Conservation (phyloP, 2,329 filamentous ascomycete species). For the Alternaria sp. region DNA sequence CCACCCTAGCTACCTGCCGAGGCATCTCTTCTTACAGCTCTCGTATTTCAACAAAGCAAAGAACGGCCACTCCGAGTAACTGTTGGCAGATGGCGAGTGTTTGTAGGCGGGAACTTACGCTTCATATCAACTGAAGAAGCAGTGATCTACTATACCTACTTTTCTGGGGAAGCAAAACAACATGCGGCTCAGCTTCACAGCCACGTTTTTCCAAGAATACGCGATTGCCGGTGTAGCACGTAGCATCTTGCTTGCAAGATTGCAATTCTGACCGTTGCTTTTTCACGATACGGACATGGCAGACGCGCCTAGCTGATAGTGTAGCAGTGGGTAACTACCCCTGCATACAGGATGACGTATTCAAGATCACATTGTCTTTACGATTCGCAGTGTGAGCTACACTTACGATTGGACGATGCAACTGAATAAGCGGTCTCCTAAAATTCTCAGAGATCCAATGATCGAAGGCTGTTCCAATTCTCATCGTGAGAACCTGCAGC, state of each 20-base stretch:
- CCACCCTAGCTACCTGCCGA: neutral
- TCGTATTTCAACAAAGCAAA: neutral
- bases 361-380: neutral
- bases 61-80: slow-evolving; percentile 8
- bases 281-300: neutral
- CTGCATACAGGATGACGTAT: slow-evolving; percentile 5
- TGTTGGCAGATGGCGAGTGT: neutral
- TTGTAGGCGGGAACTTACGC: slow-evolving; percentile 1
- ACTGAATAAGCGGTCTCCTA: slow-evolving; percentile 10
- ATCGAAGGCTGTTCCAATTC: slow-evolving; percentile 5
- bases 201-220: neutral
- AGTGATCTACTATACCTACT: slow-evolving; percentile 7
- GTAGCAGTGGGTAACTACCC: slow-evolving; percentile 1
- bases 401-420: slow-evolving; percentile 18
- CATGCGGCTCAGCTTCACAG: slow-evolving; percentile 1
- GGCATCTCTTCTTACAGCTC: slow-evolving; percentile 2
- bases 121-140: slow-evolving; percentile 5
- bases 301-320: slow-evolving; percentile 1
- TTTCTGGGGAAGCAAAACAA: slow-evolving; percentile 1
- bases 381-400: slow-evolving; percentile 10
- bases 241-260: slow-evolving; percentile 8
- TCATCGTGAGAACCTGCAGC: slow-evolving; percentile 23
- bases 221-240: slow-evolving; percentile 11
- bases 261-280: neutral
- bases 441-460: slow-evolving; percentile 21